Conservation (phyloP, 2,329 filamentous ascomycete species). For the Neopestalotiopsis clavispora region DNA sequence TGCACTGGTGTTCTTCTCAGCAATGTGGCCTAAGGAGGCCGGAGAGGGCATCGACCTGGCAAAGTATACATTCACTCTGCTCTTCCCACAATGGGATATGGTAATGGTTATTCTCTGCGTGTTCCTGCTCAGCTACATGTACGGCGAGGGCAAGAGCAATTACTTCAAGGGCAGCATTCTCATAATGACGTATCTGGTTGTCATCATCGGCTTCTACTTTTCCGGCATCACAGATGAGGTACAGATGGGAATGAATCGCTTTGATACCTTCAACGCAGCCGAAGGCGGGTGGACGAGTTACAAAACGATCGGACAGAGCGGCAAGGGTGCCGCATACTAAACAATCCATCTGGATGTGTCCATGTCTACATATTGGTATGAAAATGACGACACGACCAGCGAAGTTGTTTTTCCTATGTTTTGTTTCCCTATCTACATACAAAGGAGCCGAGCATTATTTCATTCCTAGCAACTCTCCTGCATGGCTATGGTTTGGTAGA, state of each 20-base stretch:
- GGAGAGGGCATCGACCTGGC: constrained; percentile 46
- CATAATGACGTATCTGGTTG: constrained; percentile 89
- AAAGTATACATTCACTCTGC: constrained; percentile 77
- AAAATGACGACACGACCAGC: constrained; percentile 5
- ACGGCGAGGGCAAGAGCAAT: constrained; percentile 98
- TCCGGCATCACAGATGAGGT: constrained; percentile 58
- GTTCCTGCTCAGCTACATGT: constrained; percentile 95
- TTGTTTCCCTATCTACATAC: too few relatives aligned
- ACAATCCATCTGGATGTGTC: constrained; percentile 24
- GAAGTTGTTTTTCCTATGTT: constrained; percentile 1
- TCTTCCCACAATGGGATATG: constrained; percentile 99
- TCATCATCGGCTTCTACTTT: constrained; percentile 90
- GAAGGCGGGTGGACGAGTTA: constrained; percentile 53
- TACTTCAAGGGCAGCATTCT: constrained; percentile 99
- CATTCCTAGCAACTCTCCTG: neutral
- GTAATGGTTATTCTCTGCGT: constrained; percentile 95
- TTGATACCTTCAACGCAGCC: constrained; percentile 57
- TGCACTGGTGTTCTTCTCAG: constrained; percentile 89
- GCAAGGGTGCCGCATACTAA: constrained; percentile 41
- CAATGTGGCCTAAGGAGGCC: constrained; percentile 63
- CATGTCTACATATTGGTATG: neutral
- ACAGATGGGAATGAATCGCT: constrained; percentile 49
- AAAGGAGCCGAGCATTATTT: neutral
- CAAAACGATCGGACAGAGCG: constrained; percentile 58
- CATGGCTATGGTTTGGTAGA: constrained; percentile 5